Evolutionary conservation across 73 alveolate genomes (phyloP).

Genomic region (Tetrahymena malaccensis): DNA sequence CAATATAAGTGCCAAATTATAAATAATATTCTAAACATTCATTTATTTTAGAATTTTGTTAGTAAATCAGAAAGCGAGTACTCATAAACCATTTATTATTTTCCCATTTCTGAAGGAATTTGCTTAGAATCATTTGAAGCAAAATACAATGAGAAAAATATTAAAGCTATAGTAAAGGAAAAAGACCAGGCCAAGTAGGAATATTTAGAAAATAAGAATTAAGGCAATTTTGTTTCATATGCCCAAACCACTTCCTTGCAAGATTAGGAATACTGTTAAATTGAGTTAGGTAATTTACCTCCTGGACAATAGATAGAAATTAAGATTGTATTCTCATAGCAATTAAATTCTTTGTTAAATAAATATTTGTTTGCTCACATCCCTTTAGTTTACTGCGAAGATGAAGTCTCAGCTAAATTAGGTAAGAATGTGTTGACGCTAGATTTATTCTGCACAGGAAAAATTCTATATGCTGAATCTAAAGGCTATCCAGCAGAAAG

Average conservation of each 20-base stretch:
- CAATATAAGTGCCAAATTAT: background rate
- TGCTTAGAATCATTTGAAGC: background rate
- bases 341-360: background rate
- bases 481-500: background rate
- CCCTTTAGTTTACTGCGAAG: background rate
- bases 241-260: background rate
- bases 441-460: background rate
- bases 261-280: background rate
- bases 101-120: background rate
- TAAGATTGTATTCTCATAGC: background rate
- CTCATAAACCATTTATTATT: background rate
- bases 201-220: background rate
- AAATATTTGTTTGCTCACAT: background rate
- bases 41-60: background rate
- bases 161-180: constrained; percentile 4
- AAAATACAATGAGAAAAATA: background rate
- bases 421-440: background rate
- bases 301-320: background rate
- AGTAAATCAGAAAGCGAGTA: background rate
- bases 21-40: background rate
- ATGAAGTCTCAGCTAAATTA: background rate
- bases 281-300: constrained; percentile 11
- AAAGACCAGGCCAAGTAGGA: constrained; percentile 3
- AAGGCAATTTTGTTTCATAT: constrained; percentile 10
- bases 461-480: background rate